Percentiles rank a stretch among this genome's conserved stretches.
These are phyloP conservation scores for Quercus mongolica DNA, from an alignment of 306 rosid genomes.

Conservation along the genomic window DNA sequence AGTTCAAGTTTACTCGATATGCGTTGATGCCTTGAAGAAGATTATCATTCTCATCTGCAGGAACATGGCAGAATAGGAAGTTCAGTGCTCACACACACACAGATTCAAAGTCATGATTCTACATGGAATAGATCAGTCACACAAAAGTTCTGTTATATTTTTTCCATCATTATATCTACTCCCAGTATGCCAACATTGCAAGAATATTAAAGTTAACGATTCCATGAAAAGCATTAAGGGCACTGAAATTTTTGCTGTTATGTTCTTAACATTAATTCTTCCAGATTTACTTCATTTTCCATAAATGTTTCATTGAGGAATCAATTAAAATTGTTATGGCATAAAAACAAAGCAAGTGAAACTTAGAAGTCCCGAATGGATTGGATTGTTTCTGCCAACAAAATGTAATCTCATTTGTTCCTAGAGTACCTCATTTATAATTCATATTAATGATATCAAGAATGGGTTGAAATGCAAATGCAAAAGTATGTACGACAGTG, in stretches of 20 bases:
- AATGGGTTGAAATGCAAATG: not conserved
- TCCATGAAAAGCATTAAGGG: not conserved
- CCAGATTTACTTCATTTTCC: not conserved
- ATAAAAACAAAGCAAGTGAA: not conserved
- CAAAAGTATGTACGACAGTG: not conserved
- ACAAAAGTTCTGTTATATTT: not conserved
- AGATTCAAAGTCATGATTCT: not conserved
- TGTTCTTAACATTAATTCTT: not conserved
- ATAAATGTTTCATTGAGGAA: not conserved
- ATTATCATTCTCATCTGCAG: constrained; percentile 60
- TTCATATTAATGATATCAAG: not conserved
- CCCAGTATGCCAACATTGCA: not conserved
- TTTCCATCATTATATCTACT: not conserved
- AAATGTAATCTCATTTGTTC: not conserved
- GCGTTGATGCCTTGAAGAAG: constrained; percentile 70
- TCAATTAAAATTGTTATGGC: not conserved
- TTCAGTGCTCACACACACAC: constrained; percentile 11
- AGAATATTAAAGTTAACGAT: not conserved
- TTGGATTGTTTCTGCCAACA: too few relatives aligned
- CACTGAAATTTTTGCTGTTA: not conserved
- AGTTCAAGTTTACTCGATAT: constrained; percentile 58
- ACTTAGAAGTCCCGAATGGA: not conserved
- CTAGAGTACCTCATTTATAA: not conserved
- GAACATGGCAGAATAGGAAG: constrained; percentile 6
- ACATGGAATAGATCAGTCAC: not conserved